Evolutionary conservation across 1,284 basidiomycete species (phyloP), one percentile per base, ranked within the genome.

Genomic region (Ganoderma leucocontextum): DNA sequence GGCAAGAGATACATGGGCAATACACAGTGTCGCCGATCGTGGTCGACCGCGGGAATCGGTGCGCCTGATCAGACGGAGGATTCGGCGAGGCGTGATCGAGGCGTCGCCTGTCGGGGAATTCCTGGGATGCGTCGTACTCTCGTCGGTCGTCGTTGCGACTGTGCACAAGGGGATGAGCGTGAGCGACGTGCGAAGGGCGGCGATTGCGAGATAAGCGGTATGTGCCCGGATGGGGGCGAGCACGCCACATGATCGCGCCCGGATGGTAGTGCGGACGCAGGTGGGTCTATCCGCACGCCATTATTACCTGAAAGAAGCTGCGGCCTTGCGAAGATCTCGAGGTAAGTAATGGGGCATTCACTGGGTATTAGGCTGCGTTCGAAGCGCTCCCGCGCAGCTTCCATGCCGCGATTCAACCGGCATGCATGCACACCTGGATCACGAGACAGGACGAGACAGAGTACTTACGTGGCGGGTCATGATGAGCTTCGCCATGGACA

Each of bases 401-500:
- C 47, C 38, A 68, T 62, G 64, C 70, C 68, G 70, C 33, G 38
- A 22, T 70, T 70, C 44, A 41, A 22, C 69, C 67, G 71, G 55
- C 55, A 52, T 62, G 55, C 66, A 44, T 55, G 63, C 47, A 60
- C 49, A n/a, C 19, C 17, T 19, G 6, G 33, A 66, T 72, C 74
- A 74, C 73, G 63, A 63, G 73, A 72, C 62, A 8, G 39, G 36
- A 62, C 38, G 36, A 41, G 38, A 60, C 2, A 13, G 33, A 66
- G 60, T 69, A 78, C 78, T 71, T 74, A 80, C 79, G 72, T 80
- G 79, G 75, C 78, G 75, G 60, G 77, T 77, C 78, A 80, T 80
- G 67, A 80, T 80, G 64, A 80, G 73, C 68, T 80, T 80, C 41
- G 79, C 79, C 79, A 80, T 80, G 49, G 79, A 80, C 71, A 79